A percentile compares a stretch with the other conserved stretches of the same genome.
phyloP scores from a whole-genome alignment of 2,329 filamentous ascomycete genomes.

The Immersiporthe knoxdaviesiana region DNA sequence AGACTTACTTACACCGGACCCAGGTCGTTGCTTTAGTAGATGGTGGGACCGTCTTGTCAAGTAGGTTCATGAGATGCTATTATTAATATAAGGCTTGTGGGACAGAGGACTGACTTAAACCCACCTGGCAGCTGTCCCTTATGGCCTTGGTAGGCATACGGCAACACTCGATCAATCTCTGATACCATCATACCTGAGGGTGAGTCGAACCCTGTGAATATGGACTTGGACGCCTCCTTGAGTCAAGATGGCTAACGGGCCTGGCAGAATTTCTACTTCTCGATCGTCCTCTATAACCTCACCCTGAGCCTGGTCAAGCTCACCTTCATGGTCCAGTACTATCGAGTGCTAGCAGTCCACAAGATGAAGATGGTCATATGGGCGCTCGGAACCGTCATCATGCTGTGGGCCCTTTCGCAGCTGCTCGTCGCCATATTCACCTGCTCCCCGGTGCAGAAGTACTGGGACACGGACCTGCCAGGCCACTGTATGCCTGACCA shows the following conservation, averaged over 20 bases:
- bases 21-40: constrained; percentile 19
- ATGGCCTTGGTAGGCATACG: constrained; percentile 23
- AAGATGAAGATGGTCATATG: constrained; percentile 39
- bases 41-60: constrained; percentile 27
- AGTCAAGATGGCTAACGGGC: background rate
- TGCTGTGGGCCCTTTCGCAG: constrained; percentile 42
- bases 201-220: constrained; percentile 5
- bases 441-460: constrained; percentile 41
- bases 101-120: constrained; percentile 11
- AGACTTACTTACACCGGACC: constrained; percentile 14
- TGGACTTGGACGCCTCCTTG: background rate
- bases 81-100: constrained; percentile 12
- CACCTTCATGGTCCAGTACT: constrained; percentile 44
- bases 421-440: constrained; percentile 42
- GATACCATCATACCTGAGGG: constrained; percentile 13
- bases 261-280: constrained; percentile 43
- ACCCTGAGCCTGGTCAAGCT: constrained; percentile 42
- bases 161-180: constrained; percentile 13
- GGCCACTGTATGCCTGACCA: constrained; percentile 41
- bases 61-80: constrained; percentile 24
- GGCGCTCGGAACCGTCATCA: constrained; percentile 39
- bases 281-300: constrained; percentile 43
- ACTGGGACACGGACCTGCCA: constrained; percentile 38
- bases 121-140: constrained; percentile 23
- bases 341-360: constrained; percentile 42